Evolutionary conservation across 1,284 basidiomycete genomes (phyloP).

Genomic region (Marasmius sp.): DNA sequence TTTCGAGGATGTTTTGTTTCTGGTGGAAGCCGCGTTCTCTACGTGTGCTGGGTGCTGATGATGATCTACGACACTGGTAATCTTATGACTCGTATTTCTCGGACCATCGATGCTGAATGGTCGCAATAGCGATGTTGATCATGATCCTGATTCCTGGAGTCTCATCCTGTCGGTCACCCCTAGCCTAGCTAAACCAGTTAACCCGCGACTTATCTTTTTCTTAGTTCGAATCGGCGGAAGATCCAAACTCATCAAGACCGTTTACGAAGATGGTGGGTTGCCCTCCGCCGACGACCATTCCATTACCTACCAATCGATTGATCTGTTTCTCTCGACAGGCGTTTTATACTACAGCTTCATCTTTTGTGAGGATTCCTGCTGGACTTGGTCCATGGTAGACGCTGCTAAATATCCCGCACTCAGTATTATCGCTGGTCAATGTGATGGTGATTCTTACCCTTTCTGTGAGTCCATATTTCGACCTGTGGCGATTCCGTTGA

Average conservation of each 20-base stretch:
- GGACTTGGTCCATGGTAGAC: background rate
- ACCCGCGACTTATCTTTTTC: no score
- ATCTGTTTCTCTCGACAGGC: background rate
- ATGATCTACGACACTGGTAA: constrained; percentile 2
- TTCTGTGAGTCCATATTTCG: background rate
- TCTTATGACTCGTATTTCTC: background rate
- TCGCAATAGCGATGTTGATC: background rate
- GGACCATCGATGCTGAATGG: no score
- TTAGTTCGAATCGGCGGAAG: background rate
- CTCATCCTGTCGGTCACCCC: background rate
- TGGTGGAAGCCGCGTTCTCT: background rate
- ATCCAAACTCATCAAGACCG: background rate
- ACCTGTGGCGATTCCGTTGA: background rate
- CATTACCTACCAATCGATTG: no score
- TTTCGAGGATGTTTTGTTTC: background rate
- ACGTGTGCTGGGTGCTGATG: background rate
- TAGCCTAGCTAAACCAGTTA: background rate
- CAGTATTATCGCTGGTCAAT: background rate
- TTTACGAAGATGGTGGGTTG: background rate
- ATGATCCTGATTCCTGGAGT: background rate
- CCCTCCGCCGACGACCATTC: background rate
- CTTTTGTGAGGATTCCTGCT: background rate
- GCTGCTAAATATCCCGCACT: no score
- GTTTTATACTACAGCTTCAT: background rate
- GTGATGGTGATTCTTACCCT: background rate